Conservation (phyloP, 805 yeast species). For the Hanseniaspora singularis region DNA sequence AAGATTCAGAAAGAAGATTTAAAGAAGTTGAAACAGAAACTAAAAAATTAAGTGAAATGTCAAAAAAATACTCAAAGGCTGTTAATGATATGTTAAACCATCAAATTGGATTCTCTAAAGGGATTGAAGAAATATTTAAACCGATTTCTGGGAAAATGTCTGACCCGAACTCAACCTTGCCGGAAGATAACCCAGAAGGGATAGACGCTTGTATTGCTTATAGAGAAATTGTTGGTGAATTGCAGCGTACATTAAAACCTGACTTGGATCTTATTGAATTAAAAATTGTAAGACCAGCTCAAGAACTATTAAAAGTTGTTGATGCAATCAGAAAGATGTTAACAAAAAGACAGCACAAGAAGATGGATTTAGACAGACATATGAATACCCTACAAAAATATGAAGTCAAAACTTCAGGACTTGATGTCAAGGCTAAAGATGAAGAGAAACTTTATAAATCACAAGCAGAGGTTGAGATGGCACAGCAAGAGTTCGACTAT, state of each 20-base stretch:
- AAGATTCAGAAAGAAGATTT: slow-evolving; percentile 93
- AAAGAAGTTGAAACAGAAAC: slow-evolving; percentile 84
- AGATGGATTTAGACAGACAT: slow-evolving; percentile 83
- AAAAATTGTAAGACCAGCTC: slow-evolving; percentile 82
- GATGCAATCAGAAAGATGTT: slow-evolving; percentile 84
- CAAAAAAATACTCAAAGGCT: slow-evolving; percentile 78
- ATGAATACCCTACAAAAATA: slow-evolving; percentile 55
- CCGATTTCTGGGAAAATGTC: slow-evolving; percentile 88
- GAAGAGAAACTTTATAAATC: slow-evolving; percentile 83
- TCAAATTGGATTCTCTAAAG: slow-evolving; percentile 90
- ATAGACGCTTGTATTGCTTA: slow-evolving; percentile 89
- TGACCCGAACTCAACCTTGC: slow-evolving; percentile 74
- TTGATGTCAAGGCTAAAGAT: slow-evolving; percentile 69
- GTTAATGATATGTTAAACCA: slow-evolving; percentile 88
- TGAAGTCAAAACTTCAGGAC: slow-evolving; percentile 50
- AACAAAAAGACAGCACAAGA: slow-evolving; percentile 88
- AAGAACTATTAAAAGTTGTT: slow-evolving; percentile 73
- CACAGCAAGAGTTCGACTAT: slow-evolving; percentile 91
- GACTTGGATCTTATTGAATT: slow-evolving; percentile 86
- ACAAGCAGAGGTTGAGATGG: slow-evolving; percentile 78
- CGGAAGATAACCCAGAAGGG: slow-evolving; percentile 95
- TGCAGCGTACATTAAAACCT: slow-evolving; percentile 77
- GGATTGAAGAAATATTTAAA: slow-evolving; percentile 89
- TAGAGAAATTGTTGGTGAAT: slow-evolving; percentile 72
- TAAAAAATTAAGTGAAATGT: slow-evolving; percentile 77